Evolutionary conservation across 2,329 filamentous ascomycete genomes (phyloP), one percentile per base, ranked within the genome.

Genomic region (Grosmannia clavigera): DNA sequence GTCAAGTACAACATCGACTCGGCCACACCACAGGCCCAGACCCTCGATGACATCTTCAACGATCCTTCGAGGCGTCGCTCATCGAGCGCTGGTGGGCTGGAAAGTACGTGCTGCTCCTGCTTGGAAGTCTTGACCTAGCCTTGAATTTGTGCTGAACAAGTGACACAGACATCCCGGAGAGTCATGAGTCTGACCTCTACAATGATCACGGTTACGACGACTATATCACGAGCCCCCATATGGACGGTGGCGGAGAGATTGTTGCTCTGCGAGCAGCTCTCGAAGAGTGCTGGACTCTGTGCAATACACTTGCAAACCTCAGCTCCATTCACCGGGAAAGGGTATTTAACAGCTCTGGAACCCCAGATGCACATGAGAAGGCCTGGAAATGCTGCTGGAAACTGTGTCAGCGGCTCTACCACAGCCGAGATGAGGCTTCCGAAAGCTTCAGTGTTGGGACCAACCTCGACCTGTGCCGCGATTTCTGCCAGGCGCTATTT

Each of bases 361-460:
- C 83, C 12, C 86, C 87, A 0, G 86, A 90, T 65, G 82, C 86
- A 33, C 88, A 95, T 68, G 90, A 95, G 70, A 86, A 87, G 66
- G 91, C 92, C 0, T 96, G 92, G 92, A 90, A 88, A 71, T 88
- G 87, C 63, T 97, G 92, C 73, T 97, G 92, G 92, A 88, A 87
- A 66, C 76, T 97, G 29, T 97, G 92, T 69, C 90, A 95, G 70
- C 87, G 88, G 61, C 80, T 97, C 3, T 96, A 96, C 69, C 83
- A 91, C 63, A 90, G 86, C 65, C 81, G 86, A 58, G 84, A 92
- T 60, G 86, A 91, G 64, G 80, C 86, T 58, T 77, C 83, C 38
- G 81, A 85, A 58, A 73, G 73, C n/a, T 81, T 82, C 38, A 84
- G 87, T 62, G 84, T 92, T 52, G 80, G 82, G 60, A 83, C 85